Base-by-base conservation (phyloP, 805 yeast species). In the Nakazawaea holstii region DNA sequence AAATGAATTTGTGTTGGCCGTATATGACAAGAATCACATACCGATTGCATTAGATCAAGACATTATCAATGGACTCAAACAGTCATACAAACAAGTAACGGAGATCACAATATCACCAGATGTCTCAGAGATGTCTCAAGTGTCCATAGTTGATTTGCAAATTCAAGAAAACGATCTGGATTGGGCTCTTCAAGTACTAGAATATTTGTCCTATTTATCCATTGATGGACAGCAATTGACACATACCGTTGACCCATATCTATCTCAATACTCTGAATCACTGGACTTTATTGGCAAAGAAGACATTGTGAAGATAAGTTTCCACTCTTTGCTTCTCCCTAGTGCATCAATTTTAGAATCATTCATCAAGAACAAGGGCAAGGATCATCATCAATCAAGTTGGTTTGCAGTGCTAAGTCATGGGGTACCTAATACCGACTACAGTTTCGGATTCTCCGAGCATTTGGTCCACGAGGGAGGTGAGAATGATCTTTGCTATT, bases 11-110 rank as follows among this genome's bases (percentile, higher is more conserved):
- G 27, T 38, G 31, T 32, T 35, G 13, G 24, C 38, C 4, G 43
- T 39, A 15, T 11, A 26, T 2, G n/a, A 30, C 6, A 6, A 26
- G 10, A 9, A 15, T 27, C 98, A 92, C 63, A 98, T 98, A 1
- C 99, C 99, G 0, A 94, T 94, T 59, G 75, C 92, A 1, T 58
- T 67, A 15, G 65, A 69, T 0, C 97, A 97, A 2, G 96, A 90
- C 62, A 94, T 10, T 14, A 8, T 27, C 6, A 6, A 8, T 8
- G 17, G n/a, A 9, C 17, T 36, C 10, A 36, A n/a, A 33, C 6
- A 3, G 4, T 37, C n/a, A 26, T 5, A 11, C 15, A 14, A 35
- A 14, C 35, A 29, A 14, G 11, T 29, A 6, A 13, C 10, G 8
- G 39, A 10, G 6, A 33, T 26, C 9, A 4, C 15, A 10, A 24